Conservation (phyloP, 768 basidiomycete genomes). For the Calvatia gigantea region DNA sequence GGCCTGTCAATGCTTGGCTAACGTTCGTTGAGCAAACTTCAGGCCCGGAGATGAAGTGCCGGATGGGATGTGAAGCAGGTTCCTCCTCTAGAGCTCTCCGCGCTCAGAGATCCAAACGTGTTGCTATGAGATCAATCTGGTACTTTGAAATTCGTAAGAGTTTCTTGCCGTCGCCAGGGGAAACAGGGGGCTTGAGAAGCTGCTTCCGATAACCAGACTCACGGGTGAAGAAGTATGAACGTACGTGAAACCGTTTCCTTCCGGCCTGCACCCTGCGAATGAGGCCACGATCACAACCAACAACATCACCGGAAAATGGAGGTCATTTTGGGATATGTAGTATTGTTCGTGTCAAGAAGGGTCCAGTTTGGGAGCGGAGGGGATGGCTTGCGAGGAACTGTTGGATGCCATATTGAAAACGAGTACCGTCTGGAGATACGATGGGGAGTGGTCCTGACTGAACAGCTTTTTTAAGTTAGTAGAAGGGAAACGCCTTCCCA, state of each 20-base stretch:
- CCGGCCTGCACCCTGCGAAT: too few relatives aligned
- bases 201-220: neutral
- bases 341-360: too few relatives aligned
- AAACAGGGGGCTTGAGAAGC: neutral
- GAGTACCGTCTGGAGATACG: too few relatives aligned
- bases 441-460: too few relatives aligned
- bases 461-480: too few relatives aligned
- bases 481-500: too few relatives aligned
- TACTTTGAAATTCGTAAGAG: slow-evolving; percentile 76
- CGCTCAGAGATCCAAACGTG: slow-evolving; percentile 48
- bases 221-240: slow-evolving; percentile 1
- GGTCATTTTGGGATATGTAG: too few relatives aligned
- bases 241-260: neutral
- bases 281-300: too few relatives aligned
- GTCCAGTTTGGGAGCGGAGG: too few relatives aligned
- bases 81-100: slow-evolving; percentile 10
- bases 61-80: slow-evolving; percentile 23
- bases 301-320: too few relatives aligned
- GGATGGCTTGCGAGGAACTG: too few relatives aligned
- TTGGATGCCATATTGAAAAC: too few relatives aligned
- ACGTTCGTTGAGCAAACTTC: slow-evolving; percentile 70
- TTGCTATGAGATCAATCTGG: slow-evolving; percentile 66
- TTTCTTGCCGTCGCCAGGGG: slow-evolving; percentile 14
- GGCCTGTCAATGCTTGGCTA: slow-evolving; percentile 39
- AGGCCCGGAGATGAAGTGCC: slow-evolving; percentile 67